Evolutionary conservation across 805 yeast species (phyloP).

Genomic region (Torulaspora microellipsoides): DNA sequence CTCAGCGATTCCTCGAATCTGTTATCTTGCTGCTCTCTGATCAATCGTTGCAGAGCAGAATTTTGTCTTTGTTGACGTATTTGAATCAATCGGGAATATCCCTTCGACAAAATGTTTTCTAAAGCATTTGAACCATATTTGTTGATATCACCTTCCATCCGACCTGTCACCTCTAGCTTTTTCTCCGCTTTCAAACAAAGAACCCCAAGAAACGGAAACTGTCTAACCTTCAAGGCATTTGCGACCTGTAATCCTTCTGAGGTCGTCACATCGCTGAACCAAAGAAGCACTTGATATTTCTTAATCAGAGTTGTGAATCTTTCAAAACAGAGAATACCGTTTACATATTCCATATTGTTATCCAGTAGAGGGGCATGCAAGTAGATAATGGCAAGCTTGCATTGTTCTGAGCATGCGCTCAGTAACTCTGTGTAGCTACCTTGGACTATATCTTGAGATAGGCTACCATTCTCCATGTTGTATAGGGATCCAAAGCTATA

Average conservation of each 20-base stretch:
- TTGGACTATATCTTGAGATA: constrained; percentile 35
- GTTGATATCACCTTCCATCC: constrained; percentile 23
- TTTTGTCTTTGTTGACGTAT: constrained; percentile 63
- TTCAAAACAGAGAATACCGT: constrained; percentile 49
- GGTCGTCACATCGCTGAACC: constrained; percentile 86
- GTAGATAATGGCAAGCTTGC: constrained; percentile 68
- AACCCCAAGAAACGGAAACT: constrained; percentile 78
- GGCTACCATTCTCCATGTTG: constrained; percentile 18
- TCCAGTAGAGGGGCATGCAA: constrained; percentile 72
- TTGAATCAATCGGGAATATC: constrained; percentile 39
- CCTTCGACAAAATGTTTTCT: constrained; percentile 25
- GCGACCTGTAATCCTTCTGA: constrained; percentile 84
- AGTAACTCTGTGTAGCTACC: constrained; percentile 82
- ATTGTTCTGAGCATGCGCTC: constrained; percentile 60
- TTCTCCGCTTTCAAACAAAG: constrained; percentile 57
- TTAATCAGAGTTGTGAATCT: constrained; percentile 45
- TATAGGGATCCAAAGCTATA: constrained; percentile 30
- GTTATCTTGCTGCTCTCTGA: constrained; percentile 69
- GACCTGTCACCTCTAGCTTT: constrained; percentile 30
- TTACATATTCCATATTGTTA: constrained; percentile 48
- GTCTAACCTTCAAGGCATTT: constrained; percentile 62
- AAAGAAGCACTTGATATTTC: constrained; percentile 54
- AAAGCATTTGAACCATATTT: constrained; percentile 17
- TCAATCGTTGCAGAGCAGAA: constrained; percentile 49
- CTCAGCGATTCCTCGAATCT: constrained; percentile 70